Percentiles rank a stretch among this genome's conserved stretches.
Conservation (phyloP, 164 flowering plant species). For the Litsea cubeba region DNA sequence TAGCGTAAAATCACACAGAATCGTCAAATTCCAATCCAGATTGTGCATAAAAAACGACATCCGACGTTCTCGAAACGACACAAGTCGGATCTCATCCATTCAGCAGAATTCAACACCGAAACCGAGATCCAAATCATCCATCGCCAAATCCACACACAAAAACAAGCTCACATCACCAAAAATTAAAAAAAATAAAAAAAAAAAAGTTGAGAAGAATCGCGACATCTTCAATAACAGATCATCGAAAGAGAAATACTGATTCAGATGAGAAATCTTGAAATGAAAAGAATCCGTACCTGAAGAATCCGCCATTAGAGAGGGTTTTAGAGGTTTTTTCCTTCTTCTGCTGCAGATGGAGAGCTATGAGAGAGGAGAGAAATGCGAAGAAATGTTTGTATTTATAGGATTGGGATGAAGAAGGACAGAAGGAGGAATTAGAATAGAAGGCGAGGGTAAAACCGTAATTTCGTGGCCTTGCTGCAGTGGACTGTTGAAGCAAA, state of each 20-base stretch:
- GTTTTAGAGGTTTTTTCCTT: conserved; percentile 6
- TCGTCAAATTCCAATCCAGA: not conserved
- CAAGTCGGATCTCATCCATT: not conserved
- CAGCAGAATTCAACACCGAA: not conserved
- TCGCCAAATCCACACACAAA: not conserved
- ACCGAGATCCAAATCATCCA: conserved; percentile 1
- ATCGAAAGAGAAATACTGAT: not conserved
- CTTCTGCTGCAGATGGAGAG: conserved; percentile 5
- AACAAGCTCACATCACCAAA: not conserved
- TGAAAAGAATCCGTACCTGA: conserved; percentile 17
- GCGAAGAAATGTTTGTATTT: too few relatives aligned
- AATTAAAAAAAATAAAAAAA: too few relatives aligned
- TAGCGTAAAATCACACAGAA: not conserved
- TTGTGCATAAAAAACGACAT: not conserved
- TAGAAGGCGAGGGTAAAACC: conserved; percentile 12
- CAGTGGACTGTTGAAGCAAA: conserved; percentile 43
- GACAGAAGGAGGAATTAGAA: conserved; percentile 2
- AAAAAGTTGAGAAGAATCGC: too few relatives aligned
- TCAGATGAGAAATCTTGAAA: too few relatives aligned
- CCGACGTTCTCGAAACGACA: not conserved
- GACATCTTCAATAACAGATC: not conserved
- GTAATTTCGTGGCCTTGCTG: conserved; percentile 15
- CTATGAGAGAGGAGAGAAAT: conserved; percentile 9
- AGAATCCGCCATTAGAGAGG: conserved; percentile 24
- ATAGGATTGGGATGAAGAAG: conserved; percentile 11